phyloP scores from a whole-genome alignment of 352 stramenopile species.

The Globisporangium rhizosaccharum region DNA sequence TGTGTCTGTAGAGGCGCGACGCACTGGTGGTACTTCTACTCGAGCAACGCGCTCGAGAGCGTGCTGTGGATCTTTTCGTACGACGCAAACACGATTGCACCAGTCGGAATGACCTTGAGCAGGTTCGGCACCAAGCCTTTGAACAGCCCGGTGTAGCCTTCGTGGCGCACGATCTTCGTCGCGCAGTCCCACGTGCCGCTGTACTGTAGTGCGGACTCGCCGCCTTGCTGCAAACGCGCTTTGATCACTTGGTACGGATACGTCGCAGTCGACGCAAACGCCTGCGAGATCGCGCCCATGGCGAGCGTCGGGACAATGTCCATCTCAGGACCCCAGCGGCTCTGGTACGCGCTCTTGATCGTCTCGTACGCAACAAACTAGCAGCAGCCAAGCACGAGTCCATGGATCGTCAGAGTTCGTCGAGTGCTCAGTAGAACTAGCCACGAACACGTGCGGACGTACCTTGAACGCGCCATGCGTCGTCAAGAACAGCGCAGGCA shows the following conservation, averaged over 20 bases:
- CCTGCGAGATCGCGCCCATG: constrained; percentile 79
- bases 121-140: constrained; percentile 95
- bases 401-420: neutral
- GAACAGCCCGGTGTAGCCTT: constrained; percentile 93
- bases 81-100: constrained; percentile 91
- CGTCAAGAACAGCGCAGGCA: constrained; percentile 94
- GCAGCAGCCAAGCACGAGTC: neutral
- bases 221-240: constrained; percentile 92
- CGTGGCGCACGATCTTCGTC: constrained; percentile 81
- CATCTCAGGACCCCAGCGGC: constrained; percentile 58
- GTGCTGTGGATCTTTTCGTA: constrained; percentile 79
- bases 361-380: constrained; percentile 81
- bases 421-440: neutral
- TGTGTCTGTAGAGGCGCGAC: no score
- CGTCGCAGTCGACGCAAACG: constrained; percentile 81
- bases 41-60: constrained; percentile 43
- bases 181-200: constrained; percentile 88
- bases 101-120: constrained; percentile 94
- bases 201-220: constrained; percentile 80
- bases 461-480: constrained; percentile 96
- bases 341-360: constrained; percentile 62
- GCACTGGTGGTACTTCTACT: constrained; percentile 4
- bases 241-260: constrained; percentile 98
- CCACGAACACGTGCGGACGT: neutral
- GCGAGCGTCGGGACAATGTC: constrained; percentile 58